Evolutionary conservation across 129 eudicot species (phyloP), one percentile per base, ranked within the genome.

Genomic region (Glebionis coronaria): DNA sequence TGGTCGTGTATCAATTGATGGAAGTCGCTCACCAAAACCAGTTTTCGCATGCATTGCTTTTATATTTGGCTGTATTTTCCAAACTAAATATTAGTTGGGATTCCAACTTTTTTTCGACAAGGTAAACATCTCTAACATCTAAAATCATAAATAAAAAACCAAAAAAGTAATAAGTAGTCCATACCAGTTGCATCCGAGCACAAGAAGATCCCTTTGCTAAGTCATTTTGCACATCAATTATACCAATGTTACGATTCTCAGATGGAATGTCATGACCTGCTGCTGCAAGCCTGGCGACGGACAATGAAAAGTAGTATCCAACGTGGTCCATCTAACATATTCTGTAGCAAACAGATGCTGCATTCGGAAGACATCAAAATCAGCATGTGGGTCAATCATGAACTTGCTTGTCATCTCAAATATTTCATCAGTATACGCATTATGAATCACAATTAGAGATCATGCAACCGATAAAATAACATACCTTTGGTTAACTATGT

Each of bases 221-320:
- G 61, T 86, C 92, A 76, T 77, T 79, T 56, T 78, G 83, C 59
- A 74, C 77, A 69, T 86, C 93, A 71, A 67, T 51, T 47, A 74
- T 93, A 25, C 74, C 76, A n/a, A 57, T 50, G 56, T 81, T 77
- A 19, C 80, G 81, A 69, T 79, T 84, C 65, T 76, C 92, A 46
- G 86, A 72, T 77, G 96, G 66, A 73, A 72, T 58, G 38, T 84
- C 95, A 73, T 82, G 95, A 74, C 95, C 95, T 57, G 99, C 99
- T 57, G 99, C 99, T 44, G 94, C 99, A 50, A 94, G 89, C 82
- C 99, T 38, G 99, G 99, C 50, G 99, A n/a, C n/a, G n/a, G n/a
- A n/a, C n/a, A n/a, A n/a, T n/a, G n/a, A n/a, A n/a, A n/a, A n/a
- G n/a, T n/a, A n/a, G n/a, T n/a, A n/a, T n/a, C n/a, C n/a, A n/a